Evolutionary conservation across 208 protist species (phyloP).

Genomic region (Acanthamoeba castellanii): DNA sequence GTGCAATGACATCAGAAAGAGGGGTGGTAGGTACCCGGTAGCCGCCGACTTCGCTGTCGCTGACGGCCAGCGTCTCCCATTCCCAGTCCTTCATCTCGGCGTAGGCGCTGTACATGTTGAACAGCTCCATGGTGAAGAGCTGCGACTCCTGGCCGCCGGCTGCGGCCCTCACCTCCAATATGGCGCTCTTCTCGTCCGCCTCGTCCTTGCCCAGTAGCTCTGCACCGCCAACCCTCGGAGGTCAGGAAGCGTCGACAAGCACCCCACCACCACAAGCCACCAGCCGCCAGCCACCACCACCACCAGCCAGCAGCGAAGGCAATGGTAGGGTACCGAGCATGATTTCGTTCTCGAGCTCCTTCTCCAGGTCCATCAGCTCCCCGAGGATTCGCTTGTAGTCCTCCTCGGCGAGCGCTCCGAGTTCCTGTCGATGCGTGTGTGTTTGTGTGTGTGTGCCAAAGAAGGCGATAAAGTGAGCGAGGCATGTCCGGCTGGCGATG

Average conservation of each 20-base stretch:
- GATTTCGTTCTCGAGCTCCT: constrained; percentile 32
- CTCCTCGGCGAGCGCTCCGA: constrained; percentile 47
- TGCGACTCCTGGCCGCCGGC: constrained; percentile 83
- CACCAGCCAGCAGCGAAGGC: neutral
- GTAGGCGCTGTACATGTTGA: constrained; percentile 85
- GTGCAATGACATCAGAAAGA: neutral
- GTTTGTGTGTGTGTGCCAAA: neutral
- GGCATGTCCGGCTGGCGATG: neutral
- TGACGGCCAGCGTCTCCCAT: constrained; percentile 77
- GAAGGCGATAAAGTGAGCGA: neutral
- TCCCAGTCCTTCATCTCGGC: constrained; percentile 77
- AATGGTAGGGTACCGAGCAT: neutral
- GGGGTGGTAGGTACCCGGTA: constrained; percentile 48
- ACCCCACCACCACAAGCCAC: neutral
- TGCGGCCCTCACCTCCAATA: constrained; percentile 77
- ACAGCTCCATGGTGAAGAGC: constrained; percentile 84
- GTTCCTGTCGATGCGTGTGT: neutral
- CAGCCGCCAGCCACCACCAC: neutral
- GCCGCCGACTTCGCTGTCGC: constrained; percentile 75
- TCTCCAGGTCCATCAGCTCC: constrained; percentile 46
- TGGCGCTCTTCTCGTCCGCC: constrained; percentile 77
- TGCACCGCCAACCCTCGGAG: neutral
- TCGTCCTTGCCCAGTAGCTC: constrained; percentile 73
- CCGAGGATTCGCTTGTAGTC: neutral
- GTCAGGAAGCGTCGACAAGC: too few species aligned